Conservation (phyloP, 208 protist species). For the Naegleria lovaniensis region DNA sequence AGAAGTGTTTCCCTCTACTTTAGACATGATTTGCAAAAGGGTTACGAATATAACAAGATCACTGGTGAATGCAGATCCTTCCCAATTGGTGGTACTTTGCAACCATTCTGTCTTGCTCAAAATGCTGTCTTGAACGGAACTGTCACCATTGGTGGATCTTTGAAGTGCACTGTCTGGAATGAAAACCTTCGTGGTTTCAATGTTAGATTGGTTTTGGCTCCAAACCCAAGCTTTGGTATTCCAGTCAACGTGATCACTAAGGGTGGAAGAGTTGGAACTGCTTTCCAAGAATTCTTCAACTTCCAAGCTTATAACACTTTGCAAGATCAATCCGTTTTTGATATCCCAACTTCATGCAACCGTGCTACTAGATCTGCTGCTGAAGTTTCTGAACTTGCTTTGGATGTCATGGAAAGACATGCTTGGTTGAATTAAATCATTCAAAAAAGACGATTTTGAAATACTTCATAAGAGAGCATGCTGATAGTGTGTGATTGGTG, state of each 20-base stretch:
- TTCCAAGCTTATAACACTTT: constrained; percentile 14
- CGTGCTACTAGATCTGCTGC: neutral
- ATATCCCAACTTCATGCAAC: neutral
- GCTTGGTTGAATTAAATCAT: neutral
- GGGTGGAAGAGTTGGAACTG: neutral
- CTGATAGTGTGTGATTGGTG: too few relatives aligned
- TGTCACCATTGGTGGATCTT: neutral
- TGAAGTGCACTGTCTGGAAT: neutral
- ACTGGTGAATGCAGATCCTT: neutral
- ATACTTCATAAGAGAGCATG: too few relatives aligned
- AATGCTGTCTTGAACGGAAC: neutral
- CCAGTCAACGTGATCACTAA: constrained; percentile 17
- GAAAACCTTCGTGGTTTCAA: neutral
- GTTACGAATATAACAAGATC: neutral
- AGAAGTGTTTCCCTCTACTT: neutral
- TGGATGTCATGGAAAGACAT: neutral
- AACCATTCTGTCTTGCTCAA: constrained; percentile 17
- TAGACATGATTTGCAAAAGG: neutral
- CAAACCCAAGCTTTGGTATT: neutral
- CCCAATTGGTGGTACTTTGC: neutral
- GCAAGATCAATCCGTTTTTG: constrained; percentile 13
- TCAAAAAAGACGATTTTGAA: too few relatives aligned
- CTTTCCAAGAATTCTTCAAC: constrained; percentile 23
- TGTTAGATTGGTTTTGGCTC: neutral
- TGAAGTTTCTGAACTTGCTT: neutral